Base-by-base conservation (phyloP, 441 rosid species). In the Gossypium aridum region DNA sequence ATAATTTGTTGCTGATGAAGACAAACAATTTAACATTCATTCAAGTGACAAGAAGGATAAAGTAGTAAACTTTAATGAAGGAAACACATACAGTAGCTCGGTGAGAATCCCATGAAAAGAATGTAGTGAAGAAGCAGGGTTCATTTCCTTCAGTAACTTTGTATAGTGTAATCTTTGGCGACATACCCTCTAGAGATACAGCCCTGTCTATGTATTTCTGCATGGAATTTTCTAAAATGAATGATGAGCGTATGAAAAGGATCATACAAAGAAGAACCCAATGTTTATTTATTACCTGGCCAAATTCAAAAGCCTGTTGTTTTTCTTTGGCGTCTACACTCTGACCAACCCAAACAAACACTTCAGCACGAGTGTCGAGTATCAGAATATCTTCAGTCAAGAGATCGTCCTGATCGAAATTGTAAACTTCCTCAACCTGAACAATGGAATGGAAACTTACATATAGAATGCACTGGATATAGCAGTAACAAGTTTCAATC, bases 341-440 rank as follows among this genome's bases (percentile, higher is more conserved):
- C 56, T 91, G 97, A 76, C 99, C 99, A 77, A 92, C 91, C 99
- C 99, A 96, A 74, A 93, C 89, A 86, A 93, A 93, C 76, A 93
- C 97, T 82, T 93, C 99, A 76, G 97, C 92, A 81, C 86, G 94
- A 2, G 98, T 91, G 83, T 96, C 99, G 37, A 96, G 97, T 67
- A 96, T 81, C 86, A 93, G 79, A 64, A 89, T 79, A 84, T 96
- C 99, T 85, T 96, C 99, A 0, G 98, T 84, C 90, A 96, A 86
- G 60, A 96, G 87, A 77, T 93, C 99, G 81, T 96, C 99, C 84
- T 96, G 99, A 76, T 86, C 75, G 65, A 92, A 96, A 89, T 91
- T 92, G 88, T 89, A 76, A 66, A 96, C 85, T 85, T 96, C 99
- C 83, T 93, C 96, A 70, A 93, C 88, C 99, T 93, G 85, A 77